Conservation (phyloP, 805 yeast species). For the Tetrapisispora fleetii region DNA sequence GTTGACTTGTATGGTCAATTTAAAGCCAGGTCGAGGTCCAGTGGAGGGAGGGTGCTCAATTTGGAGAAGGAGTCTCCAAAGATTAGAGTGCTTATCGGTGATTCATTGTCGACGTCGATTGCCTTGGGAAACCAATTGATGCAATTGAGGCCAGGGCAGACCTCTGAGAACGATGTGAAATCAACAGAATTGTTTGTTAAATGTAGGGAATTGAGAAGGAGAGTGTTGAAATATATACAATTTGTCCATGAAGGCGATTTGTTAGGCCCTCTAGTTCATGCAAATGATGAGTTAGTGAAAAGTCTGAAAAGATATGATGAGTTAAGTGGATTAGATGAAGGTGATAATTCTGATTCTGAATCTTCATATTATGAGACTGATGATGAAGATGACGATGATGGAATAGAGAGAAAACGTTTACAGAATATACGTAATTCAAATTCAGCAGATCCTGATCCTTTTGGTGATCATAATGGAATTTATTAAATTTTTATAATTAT, state of each 20-base stretch:
- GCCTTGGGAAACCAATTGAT: slow-evolving; percentile 52
- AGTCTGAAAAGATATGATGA: slow-evolving; percentile 64
- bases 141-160: slow-evolving; percentile 35
- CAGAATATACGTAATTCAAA: not conserved
- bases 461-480: slow-evolving; percentile 40
- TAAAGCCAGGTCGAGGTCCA: not conserved
- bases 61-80: slow-evolving; percentile 63
- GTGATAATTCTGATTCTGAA: slow-evolving; percentile 30
- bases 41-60: slow-evolving; percentile 32
- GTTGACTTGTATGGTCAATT: slow-evolving; percentile 46
- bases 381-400: slow-evolving; percentile 2
- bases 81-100: slow-evolving; percentile 58
- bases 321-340: slow-evolving; percentile 35
- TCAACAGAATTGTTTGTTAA: slow-evolving; percentile 61
- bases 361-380: slow-evolving; percentile 11
- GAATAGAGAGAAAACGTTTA: slow-evolving; percentile 1
- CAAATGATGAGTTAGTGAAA: slow-evolving; percentile 80
- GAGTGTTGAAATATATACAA: slow-evolving; percentile 73
- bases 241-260: slow-evolving; percentile 75
- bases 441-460: slow-evolving; percentile 28
- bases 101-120: slow-evolving; percentile 66
- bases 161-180: slow-evolving; percentile 53
- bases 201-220: slow-evolving; percentile 67
- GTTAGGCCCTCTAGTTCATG: slow-evolving; percentile 76
- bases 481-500: slow-evolving; percentile 4